Evolutionary conservation across 148 eudicot species (phyloP), one percentile per base, ranked within the genome.

Genomic region (Amaranthus cruentus): DNA sequence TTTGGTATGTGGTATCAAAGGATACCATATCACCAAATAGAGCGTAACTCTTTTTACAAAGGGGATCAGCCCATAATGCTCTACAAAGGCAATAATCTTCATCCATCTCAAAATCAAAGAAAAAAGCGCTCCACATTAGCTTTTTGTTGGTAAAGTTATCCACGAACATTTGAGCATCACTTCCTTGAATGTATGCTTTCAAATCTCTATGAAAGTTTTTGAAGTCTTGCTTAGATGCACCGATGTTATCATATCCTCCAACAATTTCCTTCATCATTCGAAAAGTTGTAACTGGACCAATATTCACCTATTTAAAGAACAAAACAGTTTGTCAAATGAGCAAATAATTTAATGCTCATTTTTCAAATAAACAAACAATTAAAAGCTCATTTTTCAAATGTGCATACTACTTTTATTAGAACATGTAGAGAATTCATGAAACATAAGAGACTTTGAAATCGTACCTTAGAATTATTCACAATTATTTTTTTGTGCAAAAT

Each of bases 21-120:
- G 73, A 70, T 2, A 69, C 3, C 15, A 50, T 21, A 11, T 69
- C 59, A 4, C 61, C 48, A 43, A 70, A 70, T 2, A 53, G 15
- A 10, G 10, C 49, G 44, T 70, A 70, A 15, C 55, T 70, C 55
- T 55, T 70, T 70, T 48, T 70, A 28, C 21, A 21, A 9, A 70
- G 54, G 13, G 61, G 47, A 43, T 54, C 59, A 1, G 47, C 73
- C 73, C 49, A 70, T 12, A 70, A 70, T 3, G 56, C 21, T 4
- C 50, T 54, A 42, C 2, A 28, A 12, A 70, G 61, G 6, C 72
- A 51, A 6, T 7, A 44, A 9, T 9, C 47, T 15, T 51, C 47
- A 52, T 52, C 58, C 8, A 68, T 55, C 6, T 47, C 13, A 53
- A 7, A 52, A 7, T 50, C 43, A n/a, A 56, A 71, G 55, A 13